Evolutionary conservation across 495 filamentous ascomycete genomes (phyloP).

Genomic region (Penicillium argentinense): DNA sequence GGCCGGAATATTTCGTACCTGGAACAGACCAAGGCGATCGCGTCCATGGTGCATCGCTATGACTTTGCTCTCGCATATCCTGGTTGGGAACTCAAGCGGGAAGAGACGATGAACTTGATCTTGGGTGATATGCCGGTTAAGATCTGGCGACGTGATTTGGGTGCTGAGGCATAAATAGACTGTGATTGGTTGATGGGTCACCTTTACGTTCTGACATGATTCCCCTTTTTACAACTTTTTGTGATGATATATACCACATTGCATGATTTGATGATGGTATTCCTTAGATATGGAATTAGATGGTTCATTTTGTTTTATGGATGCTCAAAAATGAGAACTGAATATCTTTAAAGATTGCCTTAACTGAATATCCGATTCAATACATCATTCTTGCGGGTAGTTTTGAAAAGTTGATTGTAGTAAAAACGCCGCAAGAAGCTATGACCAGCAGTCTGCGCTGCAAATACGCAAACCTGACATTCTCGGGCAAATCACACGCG

Average conservation of each 20-base stretch:
- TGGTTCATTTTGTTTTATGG: too few species aligned
- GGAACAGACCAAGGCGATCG: conserved; percentile 44
- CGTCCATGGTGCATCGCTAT: conserved; percentile 45
- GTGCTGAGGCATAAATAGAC: conserved; percentile 5
- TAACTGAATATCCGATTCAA: too few species aligned
- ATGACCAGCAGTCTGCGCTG: too few species aligned
- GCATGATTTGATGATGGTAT: too few species aligned
- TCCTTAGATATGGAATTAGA: too few species aligned
- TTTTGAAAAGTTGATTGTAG: too few species aligned
- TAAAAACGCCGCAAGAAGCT: too few species aligned
- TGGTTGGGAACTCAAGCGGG: conserved; percentile 36
- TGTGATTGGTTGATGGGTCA: background rate
- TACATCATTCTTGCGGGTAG: too few species aligned
- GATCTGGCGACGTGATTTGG: conserved; percentile 33
- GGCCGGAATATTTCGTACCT: conserved; percentile 45
- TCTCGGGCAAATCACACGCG: too few species aligned
- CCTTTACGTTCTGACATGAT: background rate
- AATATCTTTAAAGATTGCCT: too few species aligned
- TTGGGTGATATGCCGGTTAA: conserved; percentile 41
- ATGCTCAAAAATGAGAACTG: too few species aligned
- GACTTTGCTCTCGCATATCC: conserved; percentile 39
- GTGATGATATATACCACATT: background rate
- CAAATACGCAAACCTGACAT: too few species aligned
- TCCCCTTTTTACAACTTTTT: background rate
- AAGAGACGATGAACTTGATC: conserved; percentile 44